phyloP scores from a whole-genome alignment of 2,329 filamentous ascomycete species.

The Colletotrichum echinochloae region DNA sequence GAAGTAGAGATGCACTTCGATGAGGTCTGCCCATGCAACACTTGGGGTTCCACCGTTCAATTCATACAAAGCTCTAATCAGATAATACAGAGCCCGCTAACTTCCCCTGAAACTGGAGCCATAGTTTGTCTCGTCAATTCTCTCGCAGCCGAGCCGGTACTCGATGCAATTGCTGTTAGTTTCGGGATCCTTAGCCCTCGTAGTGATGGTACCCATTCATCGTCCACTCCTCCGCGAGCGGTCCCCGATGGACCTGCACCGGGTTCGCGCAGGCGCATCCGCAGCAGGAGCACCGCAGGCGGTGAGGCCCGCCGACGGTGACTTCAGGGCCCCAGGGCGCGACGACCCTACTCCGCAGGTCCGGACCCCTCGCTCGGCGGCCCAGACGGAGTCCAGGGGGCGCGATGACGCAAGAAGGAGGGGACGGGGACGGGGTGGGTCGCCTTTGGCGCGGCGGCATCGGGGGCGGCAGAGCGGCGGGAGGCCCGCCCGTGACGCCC shows the following conservation, averaged over 20 bases:
- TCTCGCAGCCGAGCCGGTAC: too few species aligned
- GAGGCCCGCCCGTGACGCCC: background rate
- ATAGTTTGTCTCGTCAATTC: background rate
- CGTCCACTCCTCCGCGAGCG: background rate
- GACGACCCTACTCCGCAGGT: background rate
- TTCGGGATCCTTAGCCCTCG: background rate
- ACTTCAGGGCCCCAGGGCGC: background rate
- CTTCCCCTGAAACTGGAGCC: background rate
- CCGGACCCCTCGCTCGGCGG: background rate
- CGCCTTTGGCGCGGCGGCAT: background rate
- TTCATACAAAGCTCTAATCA: background rate
- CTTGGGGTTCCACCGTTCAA: too few species aligned
- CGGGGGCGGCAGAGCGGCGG: background rate
- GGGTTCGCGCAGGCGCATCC: conserved; percentile 2
- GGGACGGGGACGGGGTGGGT: background rate
- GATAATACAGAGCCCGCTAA: background rate
- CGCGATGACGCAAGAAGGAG: background rate
- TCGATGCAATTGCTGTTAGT: background rate
- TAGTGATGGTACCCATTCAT: conserved; percentile 1
- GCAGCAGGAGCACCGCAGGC: background rate
- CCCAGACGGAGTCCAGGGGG: background rate
- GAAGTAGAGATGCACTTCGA: background rate
- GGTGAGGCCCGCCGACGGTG: background rate
- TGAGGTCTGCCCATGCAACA: background rate
- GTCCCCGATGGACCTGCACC: background rate